A percentile compares a stretch with the other conserved stretches of the same genome.
Evolutionary conservation across 2,329 filamentous ascomycete genomes (phyloP).

Genomic region (Fusarium virguliforme): DNA sequence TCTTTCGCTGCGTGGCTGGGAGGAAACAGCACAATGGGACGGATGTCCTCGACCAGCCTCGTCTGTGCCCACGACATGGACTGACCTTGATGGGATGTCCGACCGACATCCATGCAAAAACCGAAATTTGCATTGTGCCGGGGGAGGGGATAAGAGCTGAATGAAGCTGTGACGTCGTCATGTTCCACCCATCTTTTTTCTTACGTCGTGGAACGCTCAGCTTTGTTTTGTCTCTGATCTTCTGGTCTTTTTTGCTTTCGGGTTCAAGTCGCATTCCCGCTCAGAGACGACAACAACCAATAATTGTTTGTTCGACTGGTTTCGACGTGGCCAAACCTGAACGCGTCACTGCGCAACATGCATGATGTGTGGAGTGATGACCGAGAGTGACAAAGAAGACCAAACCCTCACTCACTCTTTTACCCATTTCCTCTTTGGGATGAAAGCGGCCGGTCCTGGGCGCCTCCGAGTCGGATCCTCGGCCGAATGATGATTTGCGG

Average conservation of each 20-base stretch:
- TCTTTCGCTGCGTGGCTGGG: neutral
- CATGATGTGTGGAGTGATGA: neutral
- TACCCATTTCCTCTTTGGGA: neutral
- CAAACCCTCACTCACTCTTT: neutral
- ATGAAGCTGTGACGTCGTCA: slow-evolving; percentile 36
- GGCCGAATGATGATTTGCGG: slow-evolving; percentile 10
- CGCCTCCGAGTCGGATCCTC: neutral
- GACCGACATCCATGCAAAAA: slow-evolving; percentile 13
- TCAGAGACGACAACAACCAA: neutral
- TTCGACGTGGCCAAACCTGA: slow-evolving; percentile 1
- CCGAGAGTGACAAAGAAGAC: neutral
- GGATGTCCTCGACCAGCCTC: neutral
- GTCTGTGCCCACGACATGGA: slow-evolving; percentile 7
- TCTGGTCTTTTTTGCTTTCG: neutral
- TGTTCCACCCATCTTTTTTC: slow-evolving; percentile 9
- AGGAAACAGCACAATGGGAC: neutral
- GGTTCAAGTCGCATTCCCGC: neutral
- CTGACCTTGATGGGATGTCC: slow-evolving; percentile 12
- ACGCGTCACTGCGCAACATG: slow-evolving; percentile 2
- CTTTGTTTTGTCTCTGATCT: neutral
- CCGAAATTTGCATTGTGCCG: slow-evolving; percentile 8
- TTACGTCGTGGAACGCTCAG: neutral
- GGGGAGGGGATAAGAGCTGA: slow-evolving; percentile 8
- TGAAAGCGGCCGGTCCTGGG: slow-evolving; percentile 3
- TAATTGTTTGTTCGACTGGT: neutral